Percentiles rank a stretch among this genome's conserved stretches.
Evolutionary conservation across 345 rosid genomes (phyloP).

Genomic region (Hirschfeldia incana): DNA sequence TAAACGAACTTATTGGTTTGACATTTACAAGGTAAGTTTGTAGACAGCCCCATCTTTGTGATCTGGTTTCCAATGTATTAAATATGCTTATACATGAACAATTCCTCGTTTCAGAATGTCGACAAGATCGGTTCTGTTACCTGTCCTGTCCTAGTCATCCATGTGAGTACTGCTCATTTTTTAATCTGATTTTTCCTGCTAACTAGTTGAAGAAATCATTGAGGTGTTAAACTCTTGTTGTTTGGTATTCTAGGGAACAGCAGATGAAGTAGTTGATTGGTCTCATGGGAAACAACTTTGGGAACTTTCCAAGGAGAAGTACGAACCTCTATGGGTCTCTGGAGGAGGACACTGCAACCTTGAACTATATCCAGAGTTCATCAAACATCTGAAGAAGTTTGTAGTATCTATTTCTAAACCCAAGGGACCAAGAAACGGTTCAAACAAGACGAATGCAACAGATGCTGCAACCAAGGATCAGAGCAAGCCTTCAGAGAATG

Average conservation of each 20-base stretch:
- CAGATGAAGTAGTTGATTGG: slow-evolving; percentile 93
- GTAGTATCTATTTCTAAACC: slow-evolving; percentile 64
- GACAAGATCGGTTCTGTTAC: slow-evolving; percentile 80
- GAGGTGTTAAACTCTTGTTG: not conserved
- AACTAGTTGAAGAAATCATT: not conserved
- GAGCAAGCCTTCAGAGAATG: slow-evolving; percentile 57
- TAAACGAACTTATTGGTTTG: slow-evolving; percentile 94
- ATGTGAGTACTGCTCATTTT: slow-evolving; percentile 62
- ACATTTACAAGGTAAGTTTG: slow-evolving; percentile 84
- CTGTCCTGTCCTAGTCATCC: slow-evolving; percentile 81
- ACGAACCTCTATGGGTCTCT: slow-evolving; percentile 85
- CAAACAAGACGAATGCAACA: slow-evolving; percentile 37
- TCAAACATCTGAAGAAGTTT: slow-evolving; percentile 81
- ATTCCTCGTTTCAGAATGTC: slow-evolving; percentile 63
- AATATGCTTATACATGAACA: not conserved
- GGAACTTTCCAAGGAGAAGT: slow-evolving; percentile 80
- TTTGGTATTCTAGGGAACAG: slow-evolving; percentile 65
- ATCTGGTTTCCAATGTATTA: not conserved
- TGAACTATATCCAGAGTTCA: slow-evolving; percentile 91
- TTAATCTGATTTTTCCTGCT: too few relatives aligned
- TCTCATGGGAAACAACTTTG: slow-evolving; percentile 90
- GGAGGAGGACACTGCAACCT: slow-evolving; percentile 97
- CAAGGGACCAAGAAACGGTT: slow-evolving; percentile 46
- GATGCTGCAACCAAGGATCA: slow-evolving; percentile 46
- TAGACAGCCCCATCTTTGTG: not conserved